phyloP scores from a whole-genome alignment of 805 yeast genomes.

The Monosporozyma servazzii region DNA sequence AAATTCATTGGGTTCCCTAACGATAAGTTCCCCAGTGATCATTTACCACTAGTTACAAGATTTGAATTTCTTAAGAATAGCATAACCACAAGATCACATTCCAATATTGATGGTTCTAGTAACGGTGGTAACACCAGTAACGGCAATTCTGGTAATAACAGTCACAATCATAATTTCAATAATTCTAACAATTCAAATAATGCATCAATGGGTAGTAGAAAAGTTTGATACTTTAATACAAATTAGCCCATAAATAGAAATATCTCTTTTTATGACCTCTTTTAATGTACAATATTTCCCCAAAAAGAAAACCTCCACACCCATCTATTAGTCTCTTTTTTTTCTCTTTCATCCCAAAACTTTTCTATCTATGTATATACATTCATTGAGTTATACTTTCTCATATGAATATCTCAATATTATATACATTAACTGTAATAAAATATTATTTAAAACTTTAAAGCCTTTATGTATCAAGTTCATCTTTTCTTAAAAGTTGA shows the following conservation, averaged over 20 bases:
- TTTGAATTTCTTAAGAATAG: conserved; percentile 53
- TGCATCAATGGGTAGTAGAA: conserved; percentile 19
- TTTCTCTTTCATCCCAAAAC: background rate
- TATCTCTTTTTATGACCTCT: background rate
- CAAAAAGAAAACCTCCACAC: too few relatives aligned
- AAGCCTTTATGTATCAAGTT: background rate
- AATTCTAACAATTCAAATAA: background rate
- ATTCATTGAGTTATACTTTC: background rate
- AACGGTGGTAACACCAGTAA: background rate
- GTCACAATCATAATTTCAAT: background rate
- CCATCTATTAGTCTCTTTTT: background rate
- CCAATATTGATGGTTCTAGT: background rate
- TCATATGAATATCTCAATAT: background rate
- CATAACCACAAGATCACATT: conserved; percentile 7
- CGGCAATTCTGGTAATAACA: background rate
- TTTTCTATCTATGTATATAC: background rate
- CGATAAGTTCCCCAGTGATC: conserved; percentile 90
- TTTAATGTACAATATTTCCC: background rate
- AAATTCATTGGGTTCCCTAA: conserved; percentile 88
- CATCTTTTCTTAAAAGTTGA: background rate
- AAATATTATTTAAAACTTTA: background rate
- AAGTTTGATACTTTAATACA: conserved; percentile 13
- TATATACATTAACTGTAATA: background rate
- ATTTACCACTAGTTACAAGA: conserved; percentile 74
- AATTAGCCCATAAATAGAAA: background rate